Conservation (phyloP, 2,329 filamentous ascomycete genomes). For the Alternaria panax region DNA sequence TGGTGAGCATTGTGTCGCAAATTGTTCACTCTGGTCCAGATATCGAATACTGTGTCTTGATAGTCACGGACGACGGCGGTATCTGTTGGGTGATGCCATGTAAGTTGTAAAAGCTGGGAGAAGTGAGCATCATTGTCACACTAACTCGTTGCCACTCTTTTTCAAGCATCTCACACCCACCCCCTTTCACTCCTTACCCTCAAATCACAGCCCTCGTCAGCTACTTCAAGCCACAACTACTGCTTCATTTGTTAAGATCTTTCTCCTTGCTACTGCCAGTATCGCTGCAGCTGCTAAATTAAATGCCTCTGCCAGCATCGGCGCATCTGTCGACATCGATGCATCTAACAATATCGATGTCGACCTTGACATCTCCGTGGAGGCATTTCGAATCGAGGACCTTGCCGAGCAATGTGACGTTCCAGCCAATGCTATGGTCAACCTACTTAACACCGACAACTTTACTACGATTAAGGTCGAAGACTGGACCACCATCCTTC, state of each 20-base stretch:
- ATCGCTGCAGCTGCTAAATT: neutral
- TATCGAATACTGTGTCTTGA: too few relatives aligned
- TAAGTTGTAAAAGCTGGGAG: neutral
- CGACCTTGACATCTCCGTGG: neutral
- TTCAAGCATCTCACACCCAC: neutral
- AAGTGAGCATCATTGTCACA: neutral
- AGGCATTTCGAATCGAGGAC: neutral
- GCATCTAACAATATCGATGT: neutral
- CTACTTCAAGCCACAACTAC: neutral
- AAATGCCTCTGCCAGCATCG: neutral
- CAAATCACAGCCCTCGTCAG: neutral
- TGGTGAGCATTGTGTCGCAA: neutral
- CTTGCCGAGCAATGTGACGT: neutral
- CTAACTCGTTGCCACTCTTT: neutral
- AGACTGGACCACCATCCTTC: neutral
- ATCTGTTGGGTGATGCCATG: neutral
- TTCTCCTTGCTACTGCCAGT: neutral
- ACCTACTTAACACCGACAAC: constrained; percentile 1
- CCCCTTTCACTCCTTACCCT: neutral
- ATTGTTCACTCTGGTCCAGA: neutral
- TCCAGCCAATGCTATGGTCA: neutral
- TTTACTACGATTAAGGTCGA: neutral
- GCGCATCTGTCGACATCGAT: neutral
- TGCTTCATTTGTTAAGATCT: neutral
- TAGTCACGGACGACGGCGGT: neutral